Base-by-base conservation (phyloP, 2,329 filamentous ascomycete genomes). In the Amesomyces nigricolor region DNA sequence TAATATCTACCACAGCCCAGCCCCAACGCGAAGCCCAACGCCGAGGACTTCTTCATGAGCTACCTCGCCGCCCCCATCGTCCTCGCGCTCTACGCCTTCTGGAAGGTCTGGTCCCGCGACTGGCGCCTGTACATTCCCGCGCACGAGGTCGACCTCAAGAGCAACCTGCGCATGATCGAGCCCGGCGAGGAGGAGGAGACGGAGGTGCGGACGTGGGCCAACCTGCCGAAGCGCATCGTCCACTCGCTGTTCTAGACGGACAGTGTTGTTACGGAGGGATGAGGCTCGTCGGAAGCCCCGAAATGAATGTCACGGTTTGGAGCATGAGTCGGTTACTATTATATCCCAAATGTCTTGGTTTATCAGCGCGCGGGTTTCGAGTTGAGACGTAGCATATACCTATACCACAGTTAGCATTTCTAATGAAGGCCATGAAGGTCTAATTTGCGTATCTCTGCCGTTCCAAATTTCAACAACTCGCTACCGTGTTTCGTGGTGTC, bases 131-230 rank as follows among this genome's bases (percentile, higher is more conserved):
- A 85, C 57, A 72, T 88, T 19, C 75, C 78, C 2, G 72, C 77
- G 7, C 70, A 71, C 39, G 75, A 86, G 47, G 83, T 87, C 58
- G 84, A 88, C 62, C 75, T 88, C 55, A 79, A 79, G 64, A 75
- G 75, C 32, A 83, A 83, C 37, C 73, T 79, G 50, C 75, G 81
- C 46, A 74, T 79, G 62, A 71, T 81, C 48, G 73, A 83, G 53
- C 78, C 75, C 65, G 76, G 78, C 4, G 70, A 72, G 10, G 66
- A 67, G 11, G 69, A 72, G 9, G 64, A 66, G 17, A 39, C 47
- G 19, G 5, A 13, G 10, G 45, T 58, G 14, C 64, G 69, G 64
- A 70, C 70, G 2, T 73, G 68, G 69, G 59, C 48, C 26, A 72
- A 70, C 54, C 61, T 72, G 47, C 70, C 72, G 5, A 62, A 63